Conservation (phyloP, 2,329 filamentous ascomycete species). For the Elsinoe batatas region DNA sequence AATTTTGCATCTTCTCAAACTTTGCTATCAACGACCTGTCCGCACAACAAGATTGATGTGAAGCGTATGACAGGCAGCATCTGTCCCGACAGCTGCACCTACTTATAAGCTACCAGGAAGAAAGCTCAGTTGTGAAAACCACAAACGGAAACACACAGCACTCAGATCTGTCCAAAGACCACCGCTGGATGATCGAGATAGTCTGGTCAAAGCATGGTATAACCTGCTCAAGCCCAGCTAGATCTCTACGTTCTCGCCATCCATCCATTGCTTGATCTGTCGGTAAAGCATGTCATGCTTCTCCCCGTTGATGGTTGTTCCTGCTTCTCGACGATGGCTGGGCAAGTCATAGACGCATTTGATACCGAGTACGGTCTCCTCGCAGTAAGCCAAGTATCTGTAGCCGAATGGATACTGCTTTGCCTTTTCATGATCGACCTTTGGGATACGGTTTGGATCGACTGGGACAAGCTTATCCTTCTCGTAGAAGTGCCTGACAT, state of each 20-base stretch:
- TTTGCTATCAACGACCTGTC: too few relatives aligned
- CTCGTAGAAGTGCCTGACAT: slow-evolving; percentile 43
- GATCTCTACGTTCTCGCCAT: slow-evolving; percentile 26
- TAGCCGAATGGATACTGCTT: slow-evolving; percentile 36
- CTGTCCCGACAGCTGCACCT: too few relatives aligned
- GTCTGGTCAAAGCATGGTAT: too few relatives aligned
- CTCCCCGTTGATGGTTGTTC: slow-evolving; percentile 27
- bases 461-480: slow-evolving; percentile 43
- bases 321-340: slow-evolving; percentile 32
- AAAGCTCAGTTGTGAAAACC: too few relatives aligned
- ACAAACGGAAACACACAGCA: too few relatives aligned
- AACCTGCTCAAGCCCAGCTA: too few relatives aligned
- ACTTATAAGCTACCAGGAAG: too few relatives aligned
- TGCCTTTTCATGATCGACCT: slow-evolving; percentile 33
- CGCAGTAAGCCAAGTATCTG: slow-evolving; percentile 37
- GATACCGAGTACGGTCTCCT: slow-evolving; percentile 39
- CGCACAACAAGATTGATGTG: too few relatives aligned
- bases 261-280: slow-evolving; percentile 36
- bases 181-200: too few relatives aligned
- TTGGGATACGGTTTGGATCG: slow-evolving; percentile 34
- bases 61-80: too few relatives aligned
- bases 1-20: too few relatives aligned
- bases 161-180: too few relatives aligned
- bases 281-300: slow-evolving; percentile 40
- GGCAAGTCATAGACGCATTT: slow-evolving; percentile 37